Percentiles rank a stretch among this genome's conserved stretches.
phyloP scores from a whole-genome alignment of 768 basidiomycete species.

The Cyathus striatus region DNA sequence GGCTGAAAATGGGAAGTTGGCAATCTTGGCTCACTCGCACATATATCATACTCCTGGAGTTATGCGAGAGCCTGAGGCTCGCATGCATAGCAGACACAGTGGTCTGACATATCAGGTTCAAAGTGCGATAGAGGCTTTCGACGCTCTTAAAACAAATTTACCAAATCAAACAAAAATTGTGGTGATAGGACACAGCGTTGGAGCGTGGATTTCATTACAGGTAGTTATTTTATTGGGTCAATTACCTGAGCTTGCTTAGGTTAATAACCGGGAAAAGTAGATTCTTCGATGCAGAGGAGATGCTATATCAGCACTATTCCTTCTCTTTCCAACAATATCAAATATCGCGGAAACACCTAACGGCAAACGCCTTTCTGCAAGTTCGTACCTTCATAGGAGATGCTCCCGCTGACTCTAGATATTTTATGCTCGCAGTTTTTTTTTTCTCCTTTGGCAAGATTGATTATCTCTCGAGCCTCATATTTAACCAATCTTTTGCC shows the following conservation, averaged over 20 bases:
- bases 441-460: slow-evolving; percentile 41
- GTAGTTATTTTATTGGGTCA: slow-evolving; percentile 31
- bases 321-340: slow-evolving; percentile 69
- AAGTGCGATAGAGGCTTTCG: slow-evolving; percentile 49
- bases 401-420: too few relatives aligned
- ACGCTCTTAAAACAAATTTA: slow-evolving; percentile 30
- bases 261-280: too few relatives aligned
- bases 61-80: slow-evolving; percentile 4
- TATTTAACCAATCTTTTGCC: slow-evolving; percentile 36
- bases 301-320: slow-evolving; percentile 41
- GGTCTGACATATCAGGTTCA: slow-evolving; percentile 47
- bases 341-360: slow-evolving; percentile 63
- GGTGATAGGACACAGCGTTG: slow-evolving; percentile 65
- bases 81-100: neutral
- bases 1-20: slow-evolving; percentile 28
- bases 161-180: slow-evolving; percentile 32
- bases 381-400: slow-evolving; percentile 13
- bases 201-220: slow-evolving; percentile 64
- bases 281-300: too few relatives aligned
- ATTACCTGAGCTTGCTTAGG: too few relatives aligned
- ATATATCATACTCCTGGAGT: slow-evolving; percentile 56
- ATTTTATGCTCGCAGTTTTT: too few relatives aligned
- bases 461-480: slow-evolving; percentile 38
- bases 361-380: slow-evolving; percentile 52
- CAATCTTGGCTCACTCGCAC: slow-evolving; percentile 59